Evolutionary conservation across 345 rosid genomes (phyloP).

Genomic region (sweet orange (Citrus sinensis)): DNA sequence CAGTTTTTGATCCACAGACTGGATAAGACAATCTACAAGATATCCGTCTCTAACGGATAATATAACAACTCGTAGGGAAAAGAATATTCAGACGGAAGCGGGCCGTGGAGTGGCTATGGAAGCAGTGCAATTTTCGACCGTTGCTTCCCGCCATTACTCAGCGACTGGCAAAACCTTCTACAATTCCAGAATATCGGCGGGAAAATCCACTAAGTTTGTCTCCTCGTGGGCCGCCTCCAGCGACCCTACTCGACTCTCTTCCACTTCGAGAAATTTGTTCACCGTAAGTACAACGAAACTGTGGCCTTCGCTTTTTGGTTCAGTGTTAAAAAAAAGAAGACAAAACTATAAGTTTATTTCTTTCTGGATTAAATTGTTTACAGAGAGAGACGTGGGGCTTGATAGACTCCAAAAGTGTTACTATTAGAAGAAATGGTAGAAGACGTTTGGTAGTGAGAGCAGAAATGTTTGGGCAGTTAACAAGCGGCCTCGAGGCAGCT

Average conservation of each 20-base stretch:
- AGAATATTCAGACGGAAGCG: background rate
- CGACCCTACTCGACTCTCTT: slow-evolving; percentile 46
- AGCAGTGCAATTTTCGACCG: slow-evolving; percentile 40
- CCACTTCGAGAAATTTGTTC: slow-evolving; percentile 49
- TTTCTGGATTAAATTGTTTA: slow-evolving; percentile 8
- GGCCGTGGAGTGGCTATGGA: slow-evolving; percentile 37
- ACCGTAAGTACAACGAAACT: slow-evolving; percentile 40
- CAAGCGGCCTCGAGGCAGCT: slow-evolving; percentile 91
- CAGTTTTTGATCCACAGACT: background rate
- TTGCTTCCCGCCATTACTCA: slow-evolving; percentile 47
- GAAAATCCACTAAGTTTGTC: slow-evolving; percentile 23
- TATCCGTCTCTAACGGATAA: slow-evolving; percentile 14
- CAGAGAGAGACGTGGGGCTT: slow-evolving; percentile 68
- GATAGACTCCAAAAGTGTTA: slow-evolving; percentile 48
- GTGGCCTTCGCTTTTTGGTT: background rate
- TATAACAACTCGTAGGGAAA: background rate
- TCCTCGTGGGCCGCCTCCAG: slow-evolving; percentile 42
- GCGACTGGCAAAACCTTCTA: slow-evolving; percentile 16
- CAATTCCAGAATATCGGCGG: slow-evolving; percentile 20
- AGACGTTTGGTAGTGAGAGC: slow-evolving; percentile 63
- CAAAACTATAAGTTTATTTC: background rate
- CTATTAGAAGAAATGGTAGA: slow-evolving; percentile 37
- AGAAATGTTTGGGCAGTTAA: slow-evolving; percentile 95
- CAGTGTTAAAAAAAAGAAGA: background rate
- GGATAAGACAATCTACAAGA: slow-evolving; percentile 11